Evolutionary conservation across 2,329 filamentous ascomycete species (phyloP).

Genomic region (Akanthomyces uredinophilus): DNA sequence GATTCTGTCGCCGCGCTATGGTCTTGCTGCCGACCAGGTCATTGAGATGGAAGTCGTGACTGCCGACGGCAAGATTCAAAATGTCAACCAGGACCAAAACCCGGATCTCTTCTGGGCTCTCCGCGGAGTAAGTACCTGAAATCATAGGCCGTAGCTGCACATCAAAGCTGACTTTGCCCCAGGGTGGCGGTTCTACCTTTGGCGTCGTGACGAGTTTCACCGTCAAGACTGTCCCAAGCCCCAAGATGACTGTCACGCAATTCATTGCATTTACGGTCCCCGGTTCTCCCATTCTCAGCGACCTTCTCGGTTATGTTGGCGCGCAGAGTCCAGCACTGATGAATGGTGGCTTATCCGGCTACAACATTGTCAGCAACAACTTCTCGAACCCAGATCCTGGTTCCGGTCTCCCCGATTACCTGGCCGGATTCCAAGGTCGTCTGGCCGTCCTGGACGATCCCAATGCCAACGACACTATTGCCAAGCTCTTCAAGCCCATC

Average conservation of each 20-base stretch:
- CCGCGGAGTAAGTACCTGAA: constrained; percentile 40
- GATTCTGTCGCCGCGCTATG: constrained; percentile 46
- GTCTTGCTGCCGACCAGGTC: constrained; percentile 58
- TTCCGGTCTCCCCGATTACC: constrained; percentile 25
- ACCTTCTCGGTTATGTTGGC: constrained; percentile 43
- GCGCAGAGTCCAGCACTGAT: constrained; percentile 25
- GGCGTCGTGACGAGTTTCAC: constrained; percentile 56
- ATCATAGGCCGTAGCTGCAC: neutral
- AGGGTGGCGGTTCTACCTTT: constrained; percentile 56
- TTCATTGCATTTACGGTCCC: constrained; percentile 22
- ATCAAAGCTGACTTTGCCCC: constrained; percentile 17
- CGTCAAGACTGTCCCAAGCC: constrained; percentile 44
- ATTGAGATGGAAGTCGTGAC: constrained; percentile 54
- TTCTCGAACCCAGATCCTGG: constrained; percentile 34
- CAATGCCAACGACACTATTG: constrained; percentile 19
- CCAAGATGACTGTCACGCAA: constrained; percentile 25
- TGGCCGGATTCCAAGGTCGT: constrained; percentile 31
- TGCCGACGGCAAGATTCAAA: constrained; percentile 43
- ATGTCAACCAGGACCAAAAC: constrained; percentile 47
- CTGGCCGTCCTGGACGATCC: constrained; percentile 34
- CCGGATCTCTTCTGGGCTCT: constrained; percentile 61
- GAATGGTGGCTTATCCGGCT: constrained; percentile 47
- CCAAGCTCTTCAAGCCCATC: constrained; percentile 29
- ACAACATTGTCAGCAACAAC: constrained; percentile 34
- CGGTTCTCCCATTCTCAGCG: constrained; percentile 36